Evolutionary conservation across 116 monocot genomes (phyloP).

Genomic region (Cymodocea nodosa): DNA sequence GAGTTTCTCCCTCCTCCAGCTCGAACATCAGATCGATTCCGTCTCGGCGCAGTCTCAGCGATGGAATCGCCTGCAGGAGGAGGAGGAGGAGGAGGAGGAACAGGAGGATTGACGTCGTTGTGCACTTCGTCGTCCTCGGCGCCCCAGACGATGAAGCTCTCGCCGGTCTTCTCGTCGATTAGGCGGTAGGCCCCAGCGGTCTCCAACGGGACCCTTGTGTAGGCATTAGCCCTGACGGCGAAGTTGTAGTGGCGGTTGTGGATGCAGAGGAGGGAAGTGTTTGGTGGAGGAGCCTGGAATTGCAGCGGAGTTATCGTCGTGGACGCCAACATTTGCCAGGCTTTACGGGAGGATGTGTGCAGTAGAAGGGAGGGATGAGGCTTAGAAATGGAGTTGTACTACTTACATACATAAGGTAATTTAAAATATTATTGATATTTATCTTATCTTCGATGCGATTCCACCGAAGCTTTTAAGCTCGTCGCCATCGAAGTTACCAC

Average conservation of each 20-base stretch:
- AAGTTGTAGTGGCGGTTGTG: not conserved
- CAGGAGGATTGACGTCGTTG: not conserved
- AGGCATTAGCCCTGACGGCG: constrained; percentile 7
- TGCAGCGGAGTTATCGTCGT: too few species aligned
- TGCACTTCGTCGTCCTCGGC: constrained; percentile 20
- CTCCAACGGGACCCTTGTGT: constrained; percentile 43
- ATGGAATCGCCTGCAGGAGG: not conserved
- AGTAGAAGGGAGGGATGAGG: too few species aligned
- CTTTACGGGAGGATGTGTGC: too few species aligned
- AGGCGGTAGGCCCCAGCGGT: constrained; percentile 71
- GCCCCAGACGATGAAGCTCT: constrained; percentile 81
- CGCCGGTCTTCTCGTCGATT: constrained; percentile 54
- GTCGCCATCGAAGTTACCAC: too few species aligned
- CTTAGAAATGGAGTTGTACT: too few species aligned
- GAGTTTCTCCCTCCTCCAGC: not conserved
- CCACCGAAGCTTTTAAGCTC: too few species aligned
- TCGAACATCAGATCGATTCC: not conserved
- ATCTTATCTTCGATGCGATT: too few species aligned
- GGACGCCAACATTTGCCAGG: too few species aligned
- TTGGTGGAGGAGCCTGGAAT: too few species aligned
- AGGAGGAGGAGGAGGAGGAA: not conserved
- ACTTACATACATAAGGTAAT: too few species aligned
- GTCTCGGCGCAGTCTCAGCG: not conserved
- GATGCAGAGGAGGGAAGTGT: too few species aligned
- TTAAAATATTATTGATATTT: too few species aligned